Conservation (phyloP, 2,329 filamentous ascomycete genomes). For the Neurospora crassa region DNA sequence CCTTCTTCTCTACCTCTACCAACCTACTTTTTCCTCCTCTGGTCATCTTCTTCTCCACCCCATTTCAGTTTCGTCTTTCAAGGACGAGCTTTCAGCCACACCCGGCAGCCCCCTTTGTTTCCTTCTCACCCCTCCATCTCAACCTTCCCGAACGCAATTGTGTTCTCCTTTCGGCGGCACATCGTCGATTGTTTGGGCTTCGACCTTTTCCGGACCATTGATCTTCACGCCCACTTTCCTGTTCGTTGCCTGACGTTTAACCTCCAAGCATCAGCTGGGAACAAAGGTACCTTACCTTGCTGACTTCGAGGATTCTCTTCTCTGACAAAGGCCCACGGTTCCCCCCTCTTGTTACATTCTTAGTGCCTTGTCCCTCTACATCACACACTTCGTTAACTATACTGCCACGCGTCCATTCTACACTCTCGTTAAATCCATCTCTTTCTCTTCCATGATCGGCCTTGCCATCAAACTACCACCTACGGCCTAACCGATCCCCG, state of each 20-base stretch:
- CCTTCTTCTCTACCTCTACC: neutral
- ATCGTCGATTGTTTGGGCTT: slow-evolving; percentile 10
- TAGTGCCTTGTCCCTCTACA: neutral
- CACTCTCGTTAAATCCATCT: slow-evolving; percentile 12
- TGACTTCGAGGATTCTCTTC: neutral
- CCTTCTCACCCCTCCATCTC: slow-evolving; percentile 7
- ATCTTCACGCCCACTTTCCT: neutral
- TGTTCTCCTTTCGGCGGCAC: slow-evolving; percentile 9
- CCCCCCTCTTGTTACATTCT: neutral
- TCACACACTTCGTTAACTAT: neutral
- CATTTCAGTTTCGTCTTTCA: slow-evolving; percentile 16
- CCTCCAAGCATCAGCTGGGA: neutral
- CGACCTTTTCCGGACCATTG: slow-evolving; percentile 7
- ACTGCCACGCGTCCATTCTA: slow-evolving; percentile 7
- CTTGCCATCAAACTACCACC: slow-evolving; percentile 8
- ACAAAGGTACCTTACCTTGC: neutral
- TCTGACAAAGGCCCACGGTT: neutral
- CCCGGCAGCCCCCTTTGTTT: slow-evolving; percentile 7
- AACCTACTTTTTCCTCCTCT: neutral
- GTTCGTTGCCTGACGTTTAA: neutral
- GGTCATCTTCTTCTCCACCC: slow-evolving; percentile 10
- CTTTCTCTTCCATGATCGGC: slow-evolving; percentile 15
- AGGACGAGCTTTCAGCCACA: slow-evolving; percentile 8
- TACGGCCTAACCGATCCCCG: slow-evolving; percentile 1
- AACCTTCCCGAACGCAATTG: slow-evolving; percentile 4